Evolutionary conservation across 2,329 filamentous ascomycete species (phyloP).

Genomic region (Herpotrichia juniperi): DNA sequence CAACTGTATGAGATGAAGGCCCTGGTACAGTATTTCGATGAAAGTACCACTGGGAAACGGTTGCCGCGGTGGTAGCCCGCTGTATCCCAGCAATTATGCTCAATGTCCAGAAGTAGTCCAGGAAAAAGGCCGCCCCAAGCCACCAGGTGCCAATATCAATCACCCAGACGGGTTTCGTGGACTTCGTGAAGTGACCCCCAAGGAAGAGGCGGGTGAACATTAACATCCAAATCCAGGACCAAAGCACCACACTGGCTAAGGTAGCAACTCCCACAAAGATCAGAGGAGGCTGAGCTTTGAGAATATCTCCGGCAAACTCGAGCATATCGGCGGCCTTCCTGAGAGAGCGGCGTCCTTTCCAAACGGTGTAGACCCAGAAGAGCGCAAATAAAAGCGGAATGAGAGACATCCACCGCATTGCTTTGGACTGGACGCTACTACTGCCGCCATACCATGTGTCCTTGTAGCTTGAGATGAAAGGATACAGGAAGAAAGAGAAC

Average conservation of each 20-base stretch:
- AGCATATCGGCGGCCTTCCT: conserved; percentile 85
- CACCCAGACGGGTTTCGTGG: conserved; percentile 70
- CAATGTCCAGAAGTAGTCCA: conserved; percentile 95
- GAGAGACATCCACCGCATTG: conserved; percentile 86
- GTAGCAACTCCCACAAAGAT: conserved; percentile 82
- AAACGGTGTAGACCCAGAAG: conserved; percentile 83
- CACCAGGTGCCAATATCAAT: conserved; percentile 92
- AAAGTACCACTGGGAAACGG: conserved; percentile 99
- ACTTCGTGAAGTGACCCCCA: conserved; percentile 77
- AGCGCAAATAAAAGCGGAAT: conserved; percentile 75
- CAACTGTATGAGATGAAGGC: conserved; percentile 79
- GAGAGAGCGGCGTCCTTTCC: conserved; percentile 79
- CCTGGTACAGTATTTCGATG: conserved; percentile 83
- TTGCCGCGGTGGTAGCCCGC: conserved; percentile 88
- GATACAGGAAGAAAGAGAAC: conserved; percentile 88
- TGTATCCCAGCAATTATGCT: conserved; percentile 88
- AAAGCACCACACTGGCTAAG: conserved; percentile 76
- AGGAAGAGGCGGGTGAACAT: conserved; percentile 98
- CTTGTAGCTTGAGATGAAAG: conserved; percentile 87
- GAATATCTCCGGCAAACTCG: conserved; percentile 88
- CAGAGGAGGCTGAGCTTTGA: conserved; percentile 83
- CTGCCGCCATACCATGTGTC: conserved; percentile 75
- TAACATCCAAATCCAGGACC: conserved; percentile 94
- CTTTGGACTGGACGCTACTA: conserved; percentile 78
- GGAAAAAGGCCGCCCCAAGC: conserved; percentile 88